These are phyloP conservation scores for Cercophora samala DNA, from an alignment of 495 filamentous ascomycete species.

Conservation along the genomic window DNA sequence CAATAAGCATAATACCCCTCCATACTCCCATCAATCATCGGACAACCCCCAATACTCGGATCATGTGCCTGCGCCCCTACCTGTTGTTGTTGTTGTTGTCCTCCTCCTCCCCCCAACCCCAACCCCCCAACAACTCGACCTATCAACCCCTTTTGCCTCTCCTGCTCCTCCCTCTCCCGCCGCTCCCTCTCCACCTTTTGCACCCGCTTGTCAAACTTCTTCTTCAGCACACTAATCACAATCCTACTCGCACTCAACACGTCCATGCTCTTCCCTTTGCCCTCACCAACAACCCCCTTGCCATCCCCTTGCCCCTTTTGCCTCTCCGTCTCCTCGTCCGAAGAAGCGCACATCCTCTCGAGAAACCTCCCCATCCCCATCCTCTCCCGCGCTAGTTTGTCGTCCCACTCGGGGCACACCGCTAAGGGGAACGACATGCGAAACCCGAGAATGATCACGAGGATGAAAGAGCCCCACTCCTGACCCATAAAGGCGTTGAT, in stretches of 20 bases:
- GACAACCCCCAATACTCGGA: constrained; percentile 30
- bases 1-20: constrained; percentile 41
- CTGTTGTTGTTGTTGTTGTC: not conserved
- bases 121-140: not conserved
- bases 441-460: constrained; percentile 39
- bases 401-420: constrained; percentile 40
- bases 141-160: not conserved
- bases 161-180: constrained; percentile 14
- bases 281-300: not conserved
- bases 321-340: no score
- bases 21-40: constrained; percentile 47
- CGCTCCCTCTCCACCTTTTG: constrained; percentile 31
- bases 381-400: constrained; percentile 26
- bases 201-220: constrained; percentile 38
- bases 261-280: constrained; percentile 28
- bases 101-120: constrained; percentile 2
- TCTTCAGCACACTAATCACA: constrained; percentile 38
- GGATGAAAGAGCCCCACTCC: constrained; percentile 38
- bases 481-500: constrained; percentile 34
- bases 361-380: constrained; percentile 12
- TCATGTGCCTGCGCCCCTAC: constrained; percentile 7
- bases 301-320: not conserved
- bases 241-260: constrained; percentile 38
- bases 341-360: constrained; percentile 24
- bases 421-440: constrained; percentile 41